These are phyloP conservation scores for Cucurbita moschata DNA, from an alignment of 306 rosid species.

Conservation along the genomic window DNA sequence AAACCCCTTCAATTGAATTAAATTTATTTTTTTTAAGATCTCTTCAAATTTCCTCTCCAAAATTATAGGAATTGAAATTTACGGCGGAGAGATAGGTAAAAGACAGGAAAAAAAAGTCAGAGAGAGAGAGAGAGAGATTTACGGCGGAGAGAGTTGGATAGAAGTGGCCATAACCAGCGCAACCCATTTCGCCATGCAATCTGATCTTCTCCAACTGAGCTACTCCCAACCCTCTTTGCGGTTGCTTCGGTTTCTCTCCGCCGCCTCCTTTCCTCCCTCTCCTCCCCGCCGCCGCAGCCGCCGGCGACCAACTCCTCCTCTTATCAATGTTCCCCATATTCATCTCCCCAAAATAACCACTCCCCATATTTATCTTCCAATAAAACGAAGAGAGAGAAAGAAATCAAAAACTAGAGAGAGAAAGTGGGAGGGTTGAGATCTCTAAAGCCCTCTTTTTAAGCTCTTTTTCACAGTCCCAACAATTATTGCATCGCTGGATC, in stretches of 20 bases:
- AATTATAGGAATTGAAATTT: neutral
- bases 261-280: conserved; percentile 48
- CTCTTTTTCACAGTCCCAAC: conserved; percentile 22
- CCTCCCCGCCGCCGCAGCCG: conserved; percentile 25
- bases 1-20: neutral
- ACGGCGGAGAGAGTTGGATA: conserved; percentile 47
- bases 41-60: neutral
- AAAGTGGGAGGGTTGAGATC: conserved; percentile 25
- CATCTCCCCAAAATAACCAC: conserved; percentile 73
- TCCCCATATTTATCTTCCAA: conserved; percentile 23
- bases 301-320: conserved; percentile 35
- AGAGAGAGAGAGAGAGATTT: conserved; percentile 7
- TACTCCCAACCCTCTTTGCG: conserved; percentile 97
- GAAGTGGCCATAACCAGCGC: conserved; percentile 14
- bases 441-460: conserved; percentile 36
- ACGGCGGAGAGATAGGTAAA: neutral
- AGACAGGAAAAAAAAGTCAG: neutral
- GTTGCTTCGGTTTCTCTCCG: conserved; percentile 84
- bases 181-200: conserved; percentile 70
- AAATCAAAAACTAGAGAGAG: conserved; percentile 3
- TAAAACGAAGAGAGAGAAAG: neutral
- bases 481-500: conserved; percentile 99
- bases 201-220: conserved; percentile 99
- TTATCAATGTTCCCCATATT: conserved; percentile 43
- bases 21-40: no score